These are phyloP conservation scores for Didymella exigua DNA, from an alignment of 2,329 filamentous ascomycete genomes.

Conservation along the genomic window DNA sequence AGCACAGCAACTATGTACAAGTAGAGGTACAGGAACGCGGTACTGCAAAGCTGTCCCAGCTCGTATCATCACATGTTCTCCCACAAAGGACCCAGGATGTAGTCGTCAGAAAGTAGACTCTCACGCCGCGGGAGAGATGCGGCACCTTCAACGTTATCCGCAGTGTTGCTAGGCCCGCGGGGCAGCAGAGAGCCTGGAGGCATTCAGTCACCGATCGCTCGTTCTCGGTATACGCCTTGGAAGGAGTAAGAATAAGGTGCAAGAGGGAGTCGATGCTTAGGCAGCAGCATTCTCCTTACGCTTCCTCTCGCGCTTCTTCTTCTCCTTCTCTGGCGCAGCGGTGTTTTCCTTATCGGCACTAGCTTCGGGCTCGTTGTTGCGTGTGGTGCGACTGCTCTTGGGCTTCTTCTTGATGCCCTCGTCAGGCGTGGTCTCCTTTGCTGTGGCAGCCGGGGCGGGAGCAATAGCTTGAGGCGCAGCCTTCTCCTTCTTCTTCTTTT, in stretches of 20 bases:
- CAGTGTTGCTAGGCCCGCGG: neutral
- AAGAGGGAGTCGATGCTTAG: conserved; percentile 13
- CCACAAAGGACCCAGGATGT: neutral
- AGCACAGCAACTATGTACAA: neutral
- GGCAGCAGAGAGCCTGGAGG: neutral
- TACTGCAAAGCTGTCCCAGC: neutral
- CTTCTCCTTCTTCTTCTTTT: conserved; percentile 44
- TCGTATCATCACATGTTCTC: neutral
- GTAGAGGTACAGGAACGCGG: neutral
- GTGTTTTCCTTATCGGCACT: conserved; percentile 33
- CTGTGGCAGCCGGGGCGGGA: conserved; percentile 28
- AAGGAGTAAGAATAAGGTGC: neutral
- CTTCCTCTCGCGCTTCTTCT: conserved; percentile 46
- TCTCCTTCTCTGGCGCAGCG: conserved; percentile 26
- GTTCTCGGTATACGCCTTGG: neutral
- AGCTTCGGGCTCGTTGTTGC: conserved; percentile 39
- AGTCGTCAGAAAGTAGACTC: neutral
- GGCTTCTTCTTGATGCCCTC: conserved; percentile 45
- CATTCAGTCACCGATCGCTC: neutral
- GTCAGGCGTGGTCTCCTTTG: conserved; percentile 37
- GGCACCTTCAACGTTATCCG: neutral
- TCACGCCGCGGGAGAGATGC: neutral
- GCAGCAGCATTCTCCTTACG: conserved; percentile 40
- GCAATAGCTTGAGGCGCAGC: conserved; percentile 34
- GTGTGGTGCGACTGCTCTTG: conserved; percentile 40